Evolutionary conservation across 257 asterid species (phyloP).

Genomic region (Knoxia roxburghii): DNA sequence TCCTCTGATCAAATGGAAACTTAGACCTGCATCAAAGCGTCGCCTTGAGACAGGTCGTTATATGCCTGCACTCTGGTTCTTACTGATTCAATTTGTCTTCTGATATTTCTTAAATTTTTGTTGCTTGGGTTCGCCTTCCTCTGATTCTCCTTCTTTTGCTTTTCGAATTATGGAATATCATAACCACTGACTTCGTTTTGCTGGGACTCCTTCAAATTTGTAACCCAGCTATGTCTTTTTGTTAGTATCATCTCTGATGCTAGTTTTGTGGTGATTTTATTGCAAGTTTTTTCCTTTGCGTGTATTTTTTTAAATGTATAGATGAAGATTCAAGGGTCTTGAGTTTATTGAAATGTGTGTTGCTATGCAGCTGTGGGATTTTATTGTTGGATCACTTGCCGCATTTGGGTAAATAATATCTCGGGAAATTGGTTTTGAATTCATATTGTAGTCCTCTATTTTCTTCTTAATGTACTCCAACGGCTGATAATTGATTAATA

Average conservation of each 20-base stretch:
- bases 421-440: not conserved
- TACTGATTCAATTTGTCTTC: not conserved
- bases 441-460: not conserved
- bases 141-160: too few species aligned
- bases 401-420: not conserved
- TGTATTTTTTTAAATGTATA: too few species aligned
- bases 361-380: not conserved
- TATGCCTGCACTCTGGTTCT: not conserved
- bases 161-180: not conserved
- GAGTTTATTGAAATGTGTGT: not conserved
- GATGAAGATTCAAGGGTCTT: not conserved
- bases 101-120: not conserved
- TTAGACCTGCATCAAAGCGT: conserved; percentile 55
- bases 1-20: conserved; percentile 69
- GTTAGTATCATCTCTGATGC: too few species aligned
- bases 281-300: not conserved
- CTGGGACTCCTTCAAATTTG: not conserved
- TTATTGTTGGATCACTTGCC: not conserved
- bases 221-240: not conserved
- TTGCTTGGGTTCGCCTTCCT: too few species aligned
- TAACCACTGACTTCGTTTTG: not conserved
- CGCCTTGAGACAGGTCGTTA: conserved; percentile 67
- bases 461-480: too few species aligned
- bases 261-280: not conserved
- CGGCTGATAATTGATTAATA: too few species aligned